Conservation (phyloP, 345 rosid genomes). For the Lenwebbia sp. region DNA sequence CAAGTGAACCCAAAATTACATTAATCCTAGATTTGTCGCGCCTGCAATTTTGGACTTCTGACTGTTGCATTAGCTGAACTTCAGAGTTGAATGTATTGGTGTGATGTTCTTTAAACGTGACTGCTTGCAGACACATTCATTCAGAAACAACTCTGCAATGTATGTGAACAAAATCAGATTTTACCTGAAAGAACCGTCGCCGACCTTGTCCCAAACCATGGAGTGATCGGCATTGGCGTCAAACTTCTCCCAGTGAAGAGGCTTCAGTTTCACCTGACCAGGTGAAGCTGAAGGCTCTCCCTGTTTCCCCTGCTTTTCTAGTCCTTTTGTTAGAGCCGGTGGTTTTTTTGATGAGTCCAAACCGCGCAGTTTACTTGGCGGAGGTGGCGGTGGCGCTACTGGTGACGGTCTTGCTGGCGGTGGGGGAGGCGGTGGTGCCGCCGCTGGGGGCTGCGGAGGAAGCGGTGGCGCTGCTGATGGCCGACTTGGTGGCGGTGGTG, state of each 20-base stretch:
- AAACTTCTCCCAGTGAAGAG: slow-evolving; percentile 89
- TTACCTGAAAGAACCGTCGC: slow-evolving; percentile 80
- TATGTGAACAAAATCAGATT: not conserved
- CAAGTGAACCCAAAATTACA: not conserved
- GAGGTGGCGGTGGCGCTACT: slow-evolving; percentile 13
- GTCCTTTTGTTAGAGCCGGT: slow-evolving; percentile 20
- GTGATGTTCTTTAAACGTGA: not conserved
- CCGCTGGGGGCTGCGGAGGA: not conserved
- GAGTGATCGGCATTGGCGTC: slow-evolving; percentile 52
- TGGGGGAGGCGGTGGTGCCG: not conserved
- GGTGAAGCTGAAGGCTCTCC: slow-evolving; percentile 20
- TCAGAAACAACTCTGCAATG: not conserved
- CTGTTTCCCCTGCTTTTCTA: slow-evolving; percentile 1
- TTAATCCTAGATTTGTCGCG: not conserved
- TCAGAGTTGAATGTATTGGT: not conserved
- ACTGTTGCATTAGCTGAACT: not conserved
- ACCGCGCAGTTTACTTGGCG: slow-evolving; percentile 8
- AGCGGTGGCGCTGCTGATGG: not conserved
- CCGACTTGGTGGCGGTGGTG: not conserved
- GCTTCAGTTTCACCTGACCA: slow-evolving; percentile 49
- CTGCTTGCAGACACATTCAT: not conserved
- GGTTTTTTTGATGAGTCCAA: slow-evolving; percentile 34
- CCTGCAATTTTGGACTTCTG: not conserved
- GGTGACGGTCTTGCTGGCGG: slow-evolving; percentile 21
- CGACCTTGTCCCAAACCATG: slow-evolving; percentile 89